Conservation (phyloP, 2,329 filamentous ascomycete genomes). For the Apiospora hydei region DNA sequence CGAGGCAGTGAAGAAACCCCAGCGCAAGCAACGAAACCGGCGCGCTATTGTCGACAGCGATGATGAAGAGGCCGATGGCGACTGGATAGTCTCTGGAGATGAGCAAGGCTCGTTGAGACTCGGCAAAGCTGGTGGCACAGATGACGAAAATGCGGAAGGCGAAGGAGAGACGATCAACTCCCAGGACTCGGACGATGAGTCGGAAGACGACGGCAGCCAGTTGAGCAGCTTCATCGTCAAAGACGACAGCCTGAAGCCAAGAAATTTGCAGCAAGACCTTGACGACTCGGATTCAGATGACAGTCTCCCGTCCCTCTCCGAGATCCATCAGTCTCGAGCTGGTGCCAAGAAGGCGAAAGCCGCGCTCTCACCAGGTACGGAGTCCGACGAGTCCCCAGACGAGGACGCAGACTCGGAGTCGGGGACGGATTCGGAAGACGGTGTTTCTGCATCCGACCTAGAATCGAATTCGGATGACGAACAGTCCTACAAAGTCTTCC, state of each 20-base stretch:
- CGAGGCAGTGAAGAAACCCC: constrained; percentile 35
- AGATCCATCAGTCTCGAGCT: constrained; percentile 34
- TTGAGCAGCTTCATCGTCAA: constrained; percentile 63
- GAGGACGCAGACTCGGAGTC: constrained; percentile 36
- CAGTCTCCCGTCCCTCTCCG: constrained; percentile 39
- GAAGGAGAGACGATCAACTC: constrained; percentile 80
- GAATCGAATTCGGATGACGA: constrained; percentile 52
- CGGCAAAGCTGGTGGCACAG: constrained; percentile 82
- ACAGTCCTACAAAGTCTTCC: constrained; percentile 34
- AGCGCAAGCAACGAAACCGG: constrained; percentile 54
- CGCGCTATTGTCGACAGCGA: constrained; percentile 65
- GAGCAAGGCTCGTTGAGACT: constrained; percentile 68
- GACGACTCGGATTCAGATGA: constrained; percentile 40
- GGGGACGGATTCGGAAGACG: constrained; percentile 38
- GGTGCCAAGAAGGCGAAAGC: constrained; percentile 31
- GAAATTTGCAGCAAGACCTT: constrained; percentile 34
- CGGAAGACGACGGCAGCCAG: constrained; percentile 53
- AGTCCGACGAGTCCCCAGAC: constrained; percentile 39
- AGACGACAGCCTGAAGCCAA: constrained; percentile 49
- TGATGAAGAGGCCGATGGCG: constrained; percentile 72
- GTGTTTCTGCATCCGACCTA: constrained; percentile 50
- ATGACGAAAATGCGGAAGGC: constrained; percentile 87
- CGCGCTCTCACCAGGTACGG: constrained; percentile 11
- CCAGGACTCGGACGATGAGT: constrained; percentile 63
- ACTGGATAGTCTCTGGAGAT: constrained; percentile 79